These are phyloP conservation scores for Trametes cubensis DNA, from an alignment of 768 basidiomycete genomes.

Conservation along the genomic window DNA sequence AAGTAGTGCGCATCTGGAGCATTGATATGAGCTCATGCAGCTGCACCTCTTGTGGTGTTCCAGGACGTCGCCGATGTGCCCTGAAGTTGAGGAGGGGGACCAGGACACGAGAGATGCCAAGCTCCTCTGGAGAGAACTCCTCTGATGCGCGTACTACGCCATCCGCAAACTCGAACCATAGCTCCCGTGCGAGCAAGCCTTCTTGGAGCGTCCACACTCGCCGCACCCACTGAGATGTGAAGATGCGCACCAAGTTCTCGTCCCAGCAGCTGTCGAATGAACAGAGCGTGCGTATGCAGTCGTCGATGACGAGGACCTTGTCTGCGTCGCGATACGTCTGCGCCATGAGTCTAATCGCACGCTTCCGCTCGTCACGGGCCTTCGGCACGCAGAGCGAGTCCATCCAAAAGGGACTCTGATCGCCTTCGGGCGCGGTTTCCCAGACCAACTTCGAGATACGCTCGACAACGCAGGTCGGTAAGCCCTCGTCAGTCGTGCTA, in stretches of 20 bases:
- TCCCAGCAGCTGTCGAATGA: background rate
- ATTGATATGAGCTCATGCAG: constrained; percentile 5
- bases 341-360: constrained; percentile 21
- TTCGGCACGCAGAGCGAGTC: constrained; percentile 22
- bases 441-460: background rate
- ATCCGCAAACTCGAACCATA: constrained; percentile 5
- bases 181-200: constrained; percentile 1
- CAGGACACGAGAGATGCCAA: background rate
- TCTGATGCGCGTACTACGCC: background rate
- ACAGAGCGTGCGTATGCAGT: constrained; percentile 11
- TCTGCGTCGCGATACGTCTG: constrained; percentile 17
- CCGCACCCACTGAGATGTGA: constrained; percentile 5
- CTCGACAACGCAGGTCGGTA: constrained; percentile 18
- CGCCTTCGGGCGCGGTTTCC: constrained; percentile 2
- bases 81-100: background rate
- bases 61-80: background rate
- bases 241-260: constrained; percentile 3
- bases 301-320: constrained; percentile 19
- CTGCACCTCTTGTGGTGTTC: background rate
- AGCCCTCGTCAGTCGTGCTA: constrained; percentile 19
- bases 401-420: constrained; percentile 14
- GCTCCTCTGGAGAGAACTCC: no score
- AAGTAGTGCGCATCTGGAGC: constrained; percentile 3
- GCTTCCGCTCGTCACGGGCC: constrained; percentile 1
- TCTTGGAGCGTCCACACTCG: constrained; percentile 14